A percentile compares a stretch with the other conserved stretches of the same genome.
phyloP scores from a whole-genome alignment of 495 filamentous ascomycete species.

The Staphylotrichum tortipilum region DNA sequence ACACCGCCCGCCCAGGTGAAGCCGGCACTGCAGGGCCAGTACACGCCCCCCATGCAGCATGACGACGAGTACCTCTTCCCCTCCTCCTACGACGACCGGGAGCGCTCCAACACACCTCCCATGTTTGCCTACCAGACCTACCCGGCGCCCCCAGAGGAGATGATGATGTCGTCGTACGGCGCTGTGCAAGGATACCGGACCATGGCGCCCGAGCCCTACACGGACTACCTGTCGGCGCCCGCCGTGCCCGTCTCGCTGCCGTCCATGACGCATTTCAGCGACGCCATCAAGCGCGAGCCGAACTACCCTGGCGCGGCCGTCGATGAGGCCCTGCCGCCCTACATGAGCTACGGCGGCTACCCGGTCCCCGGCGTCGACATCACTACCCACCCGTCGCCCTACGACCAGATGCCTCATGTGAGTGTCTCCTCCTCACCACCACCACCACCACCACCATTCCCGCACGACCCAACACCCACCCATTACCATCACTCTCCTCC shows the following conservation, averaged over 20 bases:
- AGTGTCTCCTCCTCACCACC: slow-evolving; percentile 31
- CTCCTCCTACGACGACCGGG: slow-evolving; percentile 42
- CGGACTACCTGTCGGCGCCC: slow-evolving; percentile 56
- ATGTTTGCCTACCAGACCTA: slow-evolving; percentile 64
- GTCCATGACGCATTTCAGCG: slow-evolving; percentile 54
- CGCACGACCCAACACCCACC: too few species aligned
- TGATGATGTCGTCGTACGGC: slow-evolving; percentile 55
- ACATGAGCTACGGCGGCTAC: slow-evolving; percentile 64
- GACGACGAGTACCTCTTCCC: slow-evolving; percentile 44
- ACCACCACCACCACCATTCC: not conserved
- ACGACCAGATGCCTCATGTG: slow-evolving; percentile 63
- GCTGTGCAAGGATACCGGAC: slow-evolving; percentile 56
- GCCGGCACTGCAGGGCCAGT: slow-evolving; percentile 43
- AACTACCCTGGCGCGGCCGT: slow-evolving; percentile 34
- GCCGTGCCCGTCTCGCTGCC: slow-evolving; percentile 54
- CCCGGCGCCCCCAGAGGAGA: slow-evolving; percentile 57
- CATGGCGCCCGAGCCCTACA: slow-evolving; percentile 54
- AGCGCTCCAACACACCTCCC: slow-evolving; percentile 62
- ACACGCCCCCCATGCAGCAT: slow-evolving; percentile 49
- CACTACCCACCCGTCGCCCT: slow-evolving; percentile 43
- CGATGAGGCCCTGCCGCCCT: slow-evolving; percentile 54
- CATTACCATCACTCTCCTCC: too few species aligned
- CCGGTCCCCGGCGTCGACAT: slow-evolving; percentile 69
- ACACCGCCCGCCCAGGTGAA: slow-evolving; percentile 26
- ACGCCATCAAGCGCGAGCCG: slow-evolving; percentile 52